Base-by-base conservation (phyloP, 768 basidiomycete genomes). In the Austroboletus festivus region DNA sequence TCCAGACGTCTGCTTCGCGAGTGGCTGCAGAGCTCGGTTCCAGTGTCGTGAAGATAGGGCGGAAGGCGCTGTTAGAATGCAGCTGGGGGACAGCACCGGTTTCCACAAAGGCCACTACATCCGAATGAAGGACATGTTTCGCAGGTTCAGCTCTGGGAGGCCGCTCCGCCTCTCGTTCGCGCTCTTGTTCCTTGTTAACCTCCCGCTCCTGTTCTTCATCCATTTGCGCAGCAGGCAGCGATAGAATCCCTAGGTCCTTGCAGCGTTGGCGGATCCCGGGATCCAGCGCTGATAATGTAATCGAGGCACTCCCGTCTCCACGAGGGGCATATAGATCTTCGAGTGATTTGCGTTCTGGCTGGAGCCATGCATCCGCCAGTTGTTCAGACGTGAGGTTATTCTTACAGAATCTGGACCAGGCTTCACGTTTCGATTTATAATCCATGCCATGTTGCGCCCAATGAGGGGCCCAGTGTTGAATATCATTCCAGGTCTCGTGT, bases 161-260 rank as follows among this genome's bases (percentile, higher is more conserved):
- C 20, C 70, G 58, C 53, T 74, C 60, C 6, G 68, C 53, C 39
- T 75, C 60, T 3, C 57, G 56, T 53, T 49, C 26, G 26, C 26
- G 26, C 26, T 28, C 26, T 28, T 11, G 26, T 11, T 28, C 26
- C 26, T 11, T 5, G 26, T 28, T 28, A 11, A 28, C 26, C 26
- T 28, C 26, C 11, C 26, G 26, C 11, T 28, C 6, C 11, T 75
- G 75, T 43, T 77, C 76, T 50, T 76, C 73, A 30, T 69, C 68
- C 52, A 73, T 53, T 21, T 46, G 51, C 20, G 46, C 52, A 28
- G 58, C 50, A 8, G 52, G 56, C 3, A 46, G 42, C 3, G 49
- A 47, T 9, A 48, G 18, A 24, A 58, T 21, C 2, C 57, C 55
- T 33, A 56, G 57, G 20, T 24, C 35, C 11, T 28, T 28, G 26